Evolutionary conservation across 345 rosid species (phyloP), one percentile per base, ranked within the genome.

Genomic region (Punica granatum): DNA sequence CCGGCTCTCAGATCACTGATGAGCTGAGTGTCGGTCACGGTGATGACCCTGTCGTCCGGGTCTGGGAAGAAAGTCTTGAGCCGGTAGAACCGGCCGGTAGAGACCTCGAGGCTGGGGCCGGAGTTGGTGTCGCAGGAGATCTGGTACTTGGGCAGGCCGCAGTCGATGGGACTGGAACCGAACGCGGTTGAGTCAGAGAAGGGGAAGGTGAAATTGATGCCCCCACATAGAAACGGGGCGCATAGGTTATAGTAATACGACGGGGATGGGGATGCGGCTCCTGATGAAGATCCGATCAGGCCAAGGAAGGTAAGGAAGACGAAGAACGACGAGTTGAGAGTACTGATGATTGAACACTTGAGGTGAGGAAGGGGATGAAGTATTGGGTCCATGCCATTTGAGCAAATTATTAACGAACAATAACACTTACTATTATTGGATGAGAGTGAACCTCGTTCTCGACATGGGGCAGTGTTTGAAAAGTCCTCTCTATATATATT

Each of bases 151-250:
- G 83, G 81, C 32, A 70, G 74, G 64, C 83, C 81, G 37, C 85
- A 77, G 49, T n/a, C 23, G 67, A 15, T 2, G 53, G 37, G 19
- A 6, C 60, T 35, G 28, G 65, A 9, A 21, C 72, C 79, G 15
- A 72, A 69, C 61, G 70, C 68, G 58, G 2, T 25, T n/a, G 21
- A 10, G 60, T 74, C 34, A 23, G 72, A 73, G 71, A 79, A 77
- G 16, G 83, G 83, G 74, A 79, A 82, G 67, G 77, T 13, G 72
- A 76, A 76, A 39, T 1, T 72, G 58, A 81, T 59, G 72, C 58
- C 58, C 32, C 78, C 82, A 26, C 85, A 81, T 0, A 4, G 4
- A 70, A 76, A 72, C 3, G 78, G 79, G 1, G 44, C 19, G 61
- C 85, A 82, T 2, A 43, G 46, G 3, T 63, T 62, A 32, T 74